phyloP scores from a whole-genome alignment of 768 basidiomycete genomes.

The Lactarius akahatsu region DNA sequence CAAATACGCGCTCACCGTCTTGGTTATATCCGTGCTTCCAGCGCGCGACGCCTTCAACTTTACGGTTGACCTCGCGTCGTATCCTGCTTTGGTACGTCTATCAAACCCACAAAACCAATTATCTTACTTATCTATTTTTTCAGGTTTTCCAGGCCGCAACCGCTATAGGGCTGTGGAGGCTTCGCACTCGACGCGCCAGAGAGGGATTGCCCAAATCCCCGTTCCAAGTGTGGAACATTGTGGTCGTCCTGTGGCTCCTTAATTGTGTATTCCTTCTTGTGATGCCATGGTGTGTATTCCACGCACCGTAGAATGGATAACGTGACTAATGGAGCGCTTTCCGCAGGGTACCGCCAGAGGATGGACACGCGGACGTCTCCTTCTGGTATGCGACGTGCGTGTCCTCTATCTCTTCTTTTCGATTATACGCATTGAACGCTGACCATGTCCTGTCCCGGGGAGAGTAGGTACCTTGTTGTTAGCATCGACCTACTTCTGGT shows the following conservation, averaged over 20 bases:
- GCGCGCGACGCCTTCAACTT: slow-evolving; percentile 41
- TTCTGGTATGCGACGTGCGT: slow-evolving; percentile 36
- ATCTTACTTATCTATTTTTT: neutral
- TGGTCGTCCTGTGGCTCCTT: slow-evolving; percentile 31
- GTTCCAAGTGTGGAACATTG: slow-evolving; percentile 31
- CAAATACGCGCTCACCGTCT: slow-evolving; percentile 39
- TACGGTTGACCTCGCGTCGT: slow-evolving; percentile 41
- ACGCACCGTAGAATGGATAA: neutral
- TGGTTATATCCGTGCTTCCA: slow-evolving; percentile 44
- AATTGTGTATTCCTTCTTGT: slow-evolving; percentile 36
- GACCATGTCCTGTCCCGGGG: slow-evolving; percentile 3
- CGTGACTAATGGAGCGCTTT: slow-evolving; percentile 7
- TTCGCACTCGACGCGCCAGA: slow-evolving; percentile 33
- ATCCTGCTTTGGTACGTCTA: slow-evolving; percentile 40
- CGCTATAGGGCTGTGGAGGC: slow-evolving; percentile 37
- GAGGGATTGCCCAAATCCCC: slow-evolving; percentile 31
- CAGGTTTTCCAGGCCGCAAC: slow-evolving; percentile 35
- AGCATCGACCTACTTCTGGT: slow-evolving; percentile 34
- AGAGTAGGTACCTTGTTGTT: slow-evolving; percentile 34
- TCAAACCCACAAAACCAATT: neutral
- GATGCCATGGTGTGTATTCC: slow-evolving; percentile 37
- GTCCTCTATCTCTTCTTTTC: neutral
- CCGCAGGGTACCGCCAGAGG: slow-evolving; percentile 33
- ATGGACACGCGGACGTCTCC: slow-evolving; percentile 35
- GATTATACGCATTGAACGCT: neutral